Evolutionary conservation across 192 early-diverging fungal species (phyloP).

Genomic region (Chytriomyces sp.): DNA sequence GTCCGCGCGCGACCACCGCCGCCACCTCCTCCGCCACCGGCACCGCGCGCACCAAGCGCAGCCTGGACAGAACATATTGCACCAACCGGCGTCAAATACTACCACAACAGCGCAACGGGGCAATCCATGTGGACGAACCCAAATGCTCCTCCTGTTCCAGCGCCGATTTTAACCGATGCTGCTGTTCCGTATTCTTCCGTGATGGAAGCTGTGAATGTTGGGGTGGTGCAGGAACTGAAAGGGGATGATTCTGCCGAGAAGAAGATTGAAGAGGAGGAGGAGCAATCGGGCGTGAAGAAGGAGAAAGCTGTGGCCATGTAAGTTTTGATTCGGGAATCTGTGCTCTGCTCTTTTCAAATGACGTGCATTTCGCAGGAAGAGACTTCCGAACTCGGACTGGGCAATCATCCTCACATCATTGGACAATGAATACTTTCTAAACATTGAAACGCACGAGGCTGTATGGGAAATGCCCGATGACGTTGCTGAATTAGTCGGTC

Average conservation of each 20-base stretch:
- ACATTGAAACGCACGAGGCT: conserved; percentile 68
- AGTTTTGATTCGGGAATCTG: neutral
- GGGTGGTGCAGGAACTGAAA: conserved; percentile 8
- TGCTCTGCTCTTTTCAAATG: conserved; percentile 3
- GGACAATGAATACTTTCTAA: conserved; percentile 79
- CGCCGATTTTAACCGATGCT: conserved; percentile 30
- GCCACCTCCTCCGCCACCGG: conserved; percentile 8
- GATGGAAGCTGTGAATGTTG: neutral
- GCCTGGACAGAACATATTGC: conserved; percentile 19
- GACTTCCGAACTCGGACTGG: conserved; percentile 74
- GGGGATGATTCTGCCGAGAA: neutral
- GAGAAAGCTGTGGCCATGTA: neutral
- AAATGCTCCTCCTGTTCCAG: conserved; percentile 30
- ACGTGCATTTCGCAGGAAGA: conserved; percentile 46
- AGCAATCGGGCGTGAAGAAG: neutral
- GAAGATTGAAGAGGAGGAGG: conserved; percentile 24
- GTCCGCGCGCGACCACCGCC: neutral
- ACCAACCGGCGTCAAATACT: conserved; percentile 62
- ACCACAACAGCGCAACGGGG: conserved; percentile 72
- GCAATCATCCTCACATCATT: conserved; percentile 71
- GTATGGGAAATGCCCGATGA: conserved; percentile 73
- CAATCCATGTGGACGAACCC: conserved; percentile 71
- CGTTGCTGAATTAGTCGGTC: conserved; percentile 56
- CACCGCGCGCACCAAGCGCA: conserved; percentile 12
- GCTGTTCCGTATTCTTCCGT: neutral